Percentiles rank a stretch among this genome's conserved stretches.
Evolutionary conservation across 225 moss, liverwort and hornwort genomes (phyloP).

Genomic region (Rhytidiadelphus loreus): DNA sequence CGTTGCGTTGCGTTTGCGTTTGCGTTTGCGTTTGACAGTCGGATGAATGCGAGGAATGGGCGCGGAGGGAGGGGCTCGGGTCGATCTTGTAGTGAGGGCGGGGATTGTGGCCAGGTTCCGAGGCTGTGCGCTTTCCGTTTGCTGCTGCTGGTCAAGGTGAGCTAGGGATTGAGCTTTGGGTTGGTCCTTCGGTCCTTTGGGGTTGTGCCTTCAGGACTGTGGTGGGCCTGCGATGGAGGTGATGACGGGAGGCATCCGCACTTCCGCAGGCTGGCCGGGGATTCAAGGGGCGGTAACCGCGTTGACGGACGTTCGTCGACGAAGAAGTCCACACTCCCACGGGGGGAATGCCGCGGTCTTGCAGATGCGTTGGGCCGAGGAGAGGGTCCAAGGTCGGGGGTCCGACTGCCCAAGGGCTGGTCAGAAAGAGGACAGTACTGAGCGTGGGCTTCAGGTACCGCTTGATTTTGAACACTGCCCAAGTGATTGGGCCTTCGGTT

Average conservation of each 20-base stretch:
- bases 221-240: background rate
- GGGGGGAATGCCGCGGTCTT: background rate
- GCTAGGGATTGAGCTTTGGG: background rate
- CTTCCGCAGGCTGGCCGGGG: background rate
- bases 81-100: background rate
- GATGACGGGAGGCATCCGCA: background rate
- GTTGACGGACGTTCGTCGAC: slow-evolving; percentile 6
- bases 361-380: background rate
- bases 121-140: background rate
- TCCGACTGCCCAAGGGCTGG: background rate
- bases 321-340: slow-evolving; percentile 9
- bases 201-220: too few species aligned
- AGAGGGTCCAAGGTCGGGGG: background rate
- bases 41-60: background rate
- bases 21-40: background rate
- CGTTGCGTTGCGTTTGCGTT: background rate
- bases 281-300: slow-evolving; percentile 13
- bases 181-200: background rate
- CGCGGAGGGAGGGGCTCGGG: background rate
- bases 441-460: too few species aligned
- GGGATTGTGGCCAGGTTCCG: background rate
- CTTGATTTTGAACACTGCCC: background rate
- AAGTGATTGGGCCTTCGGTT: background rate
- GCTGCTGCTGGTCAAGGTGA: background rate
- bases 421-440: background rate